Base-by-base conservation (phyloP, 192 early-diverging fungal genomes). In the Entomortierella beljakovae region DNA sequence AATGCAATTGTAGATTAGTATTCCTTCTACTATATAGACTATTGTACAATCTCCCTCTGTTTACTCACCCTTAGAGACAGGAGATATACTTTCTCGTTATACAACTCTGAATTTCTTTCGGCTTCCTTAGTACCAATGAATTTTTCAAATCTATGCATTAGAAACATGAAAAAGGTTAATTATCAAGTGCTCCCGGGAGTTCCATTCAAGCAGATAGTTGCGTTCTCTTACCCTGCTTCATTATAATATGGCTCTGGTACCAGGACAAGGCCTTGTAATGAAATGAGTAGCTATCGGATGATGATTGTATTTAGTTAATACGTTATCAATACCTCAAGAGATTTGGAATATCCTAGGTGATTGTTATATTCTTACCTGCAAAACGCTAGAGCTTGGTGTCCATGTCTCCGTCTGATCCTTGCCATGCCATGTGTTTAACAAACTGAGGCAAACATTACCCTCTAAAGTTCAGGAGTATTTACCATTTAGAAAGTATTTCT, bases 31-130 rank as follows among this genome's bases (percentile, higher is more conserved):
- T 9, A 13, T 9, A 18, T 9, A 43, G 9, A 43, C 42, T 18
- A 5, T 16, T 10, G 52, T 25, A 16, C 1, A 25, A 23, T 25
- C 11, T 53, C 52, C 18, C 10, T 25, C 11, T 25, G 26, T 1
- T 16, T 16, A 25, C 32, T 22, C 58, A 65, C 69, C 65, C 73
- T 74, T 31, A 88, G 38, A 6, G 82, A 82, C 22, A 90, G 50
- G 25, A 89, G 64, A 51, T 82, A 89, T 3, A 85, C 86, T 15
- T 87, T 87, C 43, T 90, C 88, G 56, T 88, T 90, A 63, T 90
- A 90, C 49, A 87, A 40, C n/a, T 64, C 61, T 25, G 83, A 71
- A 43, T 84, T 84, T 20, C 70, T 63, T 3, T 48, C 71, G 0
- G 83, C 88, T 54, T 89, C 88, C n/a, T 70, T 33, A 1, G 83